These are phyloP conservation scores for Kodamaea hsintzibuensis DNA, from an alignment of 805 yeast species.

Conservation along the genomic window DNA sequence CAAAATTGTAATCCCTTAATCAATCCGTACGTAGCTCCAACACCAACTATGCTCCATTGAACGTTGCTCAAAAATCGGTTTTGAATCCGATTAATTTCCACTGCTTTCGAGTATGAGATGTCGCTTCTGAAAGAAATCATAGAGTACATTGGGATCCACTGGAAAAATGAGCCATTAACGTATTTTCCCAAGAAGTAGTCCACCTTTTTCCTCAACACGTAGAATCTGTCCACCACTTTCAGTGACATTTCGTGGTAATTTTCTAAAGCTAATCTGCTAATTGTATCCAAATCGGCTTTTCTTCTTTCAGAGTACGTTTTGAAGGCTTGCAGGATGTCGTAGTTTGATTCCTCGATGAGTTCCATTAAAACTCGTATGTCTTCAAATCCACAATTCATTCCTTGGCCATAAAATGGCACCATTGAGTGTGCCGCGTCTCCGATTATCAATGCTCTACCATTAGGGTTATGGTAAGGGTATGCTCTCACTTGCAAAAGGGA, in stretches of 20 bases:
- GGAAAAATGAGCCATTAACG: slow-evolving; percentile 46
- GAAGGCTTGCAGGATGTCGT: slow-evolving; percentile 52
- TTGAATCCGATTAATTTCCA: slow-evolving; percentile 56
- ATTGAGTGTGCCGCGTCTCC: slow-evolving; percentile 97
- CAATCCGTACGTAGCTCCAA: slow-evolving; percentile 9
- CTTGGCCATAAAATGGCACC: slow-evolving; percentile 99
- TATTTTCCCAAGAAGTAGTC: slow-evolving; percentile 64
- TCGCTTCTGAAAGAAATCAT: slow-evolving; percentile 91
- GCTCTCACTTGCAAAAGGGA: slow-evolving; percentile 73
- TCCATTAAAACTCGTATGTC: slow-evolving; percentile 73
- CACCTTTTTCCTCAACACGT: slow-evolving; percentile 62
- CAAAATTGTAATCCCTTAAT: slow-evolving; percentile 9
- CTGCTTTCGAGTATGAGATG: slow-evolving; percentile 71
- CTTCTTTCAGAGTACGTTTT: slow-evolving; percentile 54
- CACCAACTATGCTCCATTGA: slow-evolving; percentile 19
- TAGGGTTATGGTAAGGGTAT: slow-evolving; percentile 63
- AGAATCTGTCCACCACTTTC: slow-evolving; percentile 63
- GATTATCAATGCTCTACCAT: slow-evolving; percentile 62
- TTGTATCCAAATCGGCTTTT: slow-evolving; percentile 69
- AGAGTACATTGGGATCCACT: slow-evolving; percentile 85
- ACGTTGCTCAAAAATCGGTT: slow-evolving; percentile 43
- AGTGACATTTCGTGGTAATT: slow-evolving; percentile 89
- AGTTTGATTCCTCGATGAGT: slow-evolving; percentile 40
- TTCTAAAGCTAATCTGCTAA: slow-evolving; percentile 72
- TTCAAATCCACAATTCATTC: slow-evolving; percentile 95